Percentiles rank a stretch among this genome's conserved stretches.
Conservation (phyloP, 768 basidiomycete genomes). For the Rhizopogon salebrosus region DNA sequence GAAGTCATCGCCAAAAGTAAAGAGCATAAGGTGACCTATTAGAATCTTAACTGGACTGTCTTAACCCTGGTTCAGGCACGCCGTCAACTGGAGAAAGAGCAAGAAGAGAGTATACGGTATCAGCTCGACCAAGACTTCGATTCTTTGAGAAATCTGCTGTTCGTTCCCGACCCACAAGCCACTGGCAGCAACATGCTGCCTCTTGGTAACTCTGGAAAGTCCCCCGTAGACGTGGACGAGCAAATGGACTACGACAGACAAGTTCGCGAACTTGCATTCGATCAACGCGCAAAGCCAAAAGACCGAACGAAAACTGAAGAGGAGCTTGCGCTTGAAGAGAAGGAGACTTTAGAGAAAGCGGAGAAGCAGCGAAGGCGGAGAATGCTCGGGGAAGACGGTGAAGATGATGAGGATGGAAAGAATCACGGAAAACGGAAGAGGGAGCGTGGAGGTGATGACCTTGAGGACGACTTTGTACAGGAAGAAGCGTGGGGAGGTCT, state of each 20-base stretch:
- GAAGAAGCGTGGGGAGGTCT: constrained; percentile 32
- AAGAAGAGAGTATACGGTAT: constrained; percentile 80
- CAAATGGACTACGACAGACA: constrained; percentile 85
- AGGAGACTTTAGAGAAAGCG: constrained; percentile 79
- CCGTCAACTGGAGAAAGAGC: constrained; percentile 84
- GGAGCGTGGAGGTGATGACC: constrained; percentile 72
- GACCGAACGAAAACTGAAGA: constrained; percentile 96
- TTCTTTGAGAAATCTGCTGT: constrained; percentile 70
- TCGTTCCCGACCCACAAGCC: constrained; percentile 45
- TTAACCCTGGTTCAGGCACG: constrained; percentile 46
- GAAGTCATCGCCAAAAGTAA: constrained; percentile 98
- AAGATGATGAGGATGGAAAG: constrained; percentile 48
- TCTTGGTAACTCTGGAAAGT: constrained; percentile 14
- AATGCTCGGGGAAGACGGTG: constrained; percentile 79
- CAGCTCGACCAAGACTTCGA: constrained; percentile 88
- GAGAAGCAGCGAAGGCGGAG: constrained; percentile 73
- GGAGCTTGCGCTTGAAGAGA: constrained; percentile 85
- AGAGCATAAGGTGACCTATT: constrained; percentile 69
- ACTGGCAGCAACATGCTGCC: constrained; percentile 34
- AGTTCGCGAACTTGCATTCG: constrained; percentile 90
- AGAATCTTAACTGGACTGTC: not conserved
- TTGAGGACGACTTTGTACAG: constrained; percentile 80
- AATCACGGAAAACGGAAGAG: constrained; percentile 42
- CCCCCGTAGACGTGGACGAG: constrained; percentile 22
- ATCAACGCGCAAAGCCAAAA: constrained; percentile 89